These are phyloP conservation scores for Fusarium hostae DNA, from an alignment of 2,329 filamentous ascomycete species.

Conservation along the genomic window DNA sequence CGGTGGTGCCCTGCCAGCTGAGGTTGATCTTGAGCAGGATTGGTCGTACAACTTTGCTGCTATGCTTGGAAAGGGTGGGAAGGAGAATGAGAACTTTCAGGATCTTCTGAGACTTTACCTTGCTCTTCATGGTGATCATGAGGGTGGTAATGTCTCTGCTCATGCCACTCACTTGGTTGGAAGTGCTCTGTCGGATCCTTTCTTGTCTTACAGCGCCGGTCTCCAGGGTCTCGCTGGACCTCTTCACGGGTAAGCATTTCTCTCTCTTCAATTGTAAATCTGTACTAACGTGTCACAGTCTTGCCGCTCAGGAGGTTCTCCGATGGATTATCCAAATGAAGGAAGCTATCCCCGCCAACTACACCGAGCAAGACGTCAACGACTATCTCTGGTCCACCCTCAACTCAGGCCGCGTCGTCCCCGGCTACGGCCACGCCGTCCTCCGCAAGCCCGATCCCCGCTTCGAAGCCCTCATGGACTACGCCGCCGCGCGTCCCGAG, in stretches of 20 bases:
- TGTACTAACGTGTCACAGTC: constrained; percentile 54
- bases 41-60: constrained; percentile 99
- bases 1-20: constrained; percentile 76
- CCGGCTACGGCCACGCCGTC: constrained; percentile 95
- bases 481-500: constrained; percentile 83
- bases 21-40: constrained; percentile 86
- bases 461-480: constrained; percentile 97
- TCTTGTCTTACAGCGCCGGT: constrained; percentile 95
- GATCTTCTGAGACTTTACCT: constrained; percentile 94
- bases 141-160: constrained; percentile 96
- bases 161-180: constrained; percentile 96
- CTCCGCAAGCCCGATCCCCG: constrained; percentile 96
- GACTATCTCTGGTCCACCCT: constrained; percentile 93
- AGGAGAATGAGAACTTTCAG: constrained; percentile 92
- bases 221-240: constrained; percentile 96
- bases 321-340: constrained; percentile 98
- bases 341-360: constrained; percentile 80
- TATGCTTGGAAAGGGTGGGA: constrained; percentile 90
- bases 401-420: constrained; percentile 92
- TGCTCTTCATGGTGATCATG: constrained; percentile 96
- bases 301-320: constrained; percentile 96
- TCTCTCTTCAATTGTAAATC: rapidly evolving
- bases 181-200: constrained; percentile 92
- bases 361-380: constrained; percentile 83
- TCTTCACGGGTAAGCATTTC: constrained; percentile 61